Evolutionary conservation across 352 stramenopile genomes (phyloP).

Genomic region (Globisporangium barbulae): DNA sequence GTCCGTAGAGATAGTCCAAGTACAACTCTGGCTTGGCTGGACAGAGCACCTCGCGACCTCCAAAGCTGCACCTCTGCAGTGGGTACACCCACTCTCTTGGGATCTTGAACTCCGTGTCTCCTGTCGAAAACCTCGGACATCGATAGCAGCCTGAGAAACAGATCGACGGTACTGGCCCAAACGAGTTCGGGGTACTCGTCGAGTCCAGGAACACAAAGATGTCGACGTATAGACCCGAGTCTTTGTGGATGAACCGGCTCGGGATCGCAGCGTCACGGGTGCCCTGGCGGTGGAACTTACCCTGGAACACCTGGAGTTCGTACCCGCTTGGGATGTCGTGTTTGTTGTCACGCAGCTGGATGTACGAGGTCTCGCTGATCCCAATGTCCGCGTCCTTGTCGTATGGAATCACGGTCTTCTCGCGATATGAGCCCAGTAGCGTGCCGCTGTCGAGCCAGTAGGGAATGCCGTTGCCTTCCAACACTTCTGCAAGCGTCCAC

Average conservation of each 20-base stretch:
- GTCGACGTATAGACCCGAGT: conserved; percentile 26
- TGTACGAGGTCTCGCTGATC: conserved; percentile 12
- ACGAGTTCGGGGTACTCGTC: not conserved
- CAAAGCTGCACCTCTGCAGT: conserved; percentile 24
- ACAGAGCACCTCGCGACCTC: conserved; percentile 17
- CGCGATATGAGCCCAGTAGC: conserved; percentile 24
- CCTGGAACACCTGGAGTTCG: conserved; percentile 21
- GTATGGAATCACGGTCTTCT: conserved; percentile 24
- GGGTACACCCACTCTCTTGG: conserved; percentile 29
- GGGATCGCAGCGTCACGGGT: conserved; percentile 21
- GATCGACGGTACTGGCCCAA: conserved; percentile 17
- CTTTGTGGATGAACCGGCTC: conserved; percentile 21
- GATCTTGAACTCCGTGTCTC: conserved; percentile 20
- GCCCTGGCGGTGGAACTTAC: conserved; percentile 13
- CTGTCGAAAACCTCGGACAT: conserved; percentile 9
- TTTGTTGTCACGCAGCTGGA: conserved; percentile 11
- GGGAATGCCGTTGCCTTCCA: conserved; percentile 21
- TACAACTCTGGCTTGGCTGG: conserved; percentile 21
- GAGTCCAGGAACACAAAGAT: conserved; percentile 26
- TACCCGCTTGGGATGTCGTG: conserved; percentile 18
- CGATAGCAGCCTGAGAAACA: conserved; percentile 21
- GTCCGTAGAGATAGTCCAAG: conserved; percentile 25
- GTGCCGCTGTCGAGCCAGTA: conserved; percentile 31
- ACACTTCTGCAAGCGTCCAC: conserved; percentile 14
- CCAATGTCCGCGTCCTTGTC: conserved; percentile 28